Percentiles rank a stretch among this genome's conserved stretches.
These are phyloP conservation scores for Neurospora sp. DNA, from an alignment of 495 filamentous ascomycete species.

Conservation along the genomic window DNA sequence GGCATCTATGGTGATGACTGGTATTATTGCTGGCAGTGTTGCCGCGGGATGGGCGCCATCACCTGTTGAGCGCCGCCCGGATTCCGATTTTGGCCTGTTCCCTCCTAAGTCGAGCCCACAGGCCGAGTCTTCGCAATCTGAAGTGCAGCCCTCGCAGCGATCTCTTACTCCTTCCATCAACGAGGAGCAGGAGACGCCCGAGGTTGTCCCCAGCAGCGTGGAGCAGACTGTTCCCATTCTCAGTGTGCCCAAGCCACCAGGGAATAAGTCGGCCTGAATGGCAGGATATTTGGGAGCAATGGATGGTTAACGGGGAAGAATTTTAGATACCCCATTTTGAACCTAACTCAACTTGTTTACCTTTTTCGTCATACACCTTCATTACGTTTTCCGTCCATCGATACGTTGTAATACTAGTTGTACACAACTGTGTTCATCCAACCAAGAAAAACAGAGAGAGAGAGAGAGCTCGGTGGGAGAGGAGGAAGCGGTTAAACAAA, in stretches of 20 bases:
- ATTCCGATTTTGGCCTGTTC: conserved; percentile 18
- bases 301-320: not conserved
- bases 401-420: not conserved
- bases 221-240: conserved; percentile 29
- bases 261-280: not conserved
- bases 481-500: not conserved
- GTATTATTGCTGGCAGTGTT: conserved; percentile 78
- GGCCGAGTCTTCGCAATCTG: conserved; percentile 1
- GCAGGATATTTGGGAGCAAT: not conserved
- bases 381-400: not conserved
- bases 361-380: not conserved
- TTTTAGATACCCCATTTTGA: not conserved
- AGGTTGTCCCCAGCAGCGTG: conserved; percentile 5
- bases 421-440: not conserved
- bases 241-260: conserved; percentile 29
- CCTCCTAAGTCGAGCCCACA: conserved; percentile 1
- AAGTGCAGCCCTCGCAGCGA: conserved; percentile 16
- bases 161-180: conserved; percentile 18
- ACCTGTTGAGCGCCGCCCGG: conserved; percentile 52
- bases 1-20: conserved; percentile 76
- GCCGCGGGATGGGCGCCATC: conserved; percentile 63
- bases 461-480: not conserved
- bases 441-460: not conserved
- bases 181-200: conserved; percentile 28
- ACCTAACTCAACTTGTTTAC: not conserved